phyloP scores from a whole-genome alignment of 2,329 filamentous ascomycete species.

The Scytalidium lignicola region DNA sequence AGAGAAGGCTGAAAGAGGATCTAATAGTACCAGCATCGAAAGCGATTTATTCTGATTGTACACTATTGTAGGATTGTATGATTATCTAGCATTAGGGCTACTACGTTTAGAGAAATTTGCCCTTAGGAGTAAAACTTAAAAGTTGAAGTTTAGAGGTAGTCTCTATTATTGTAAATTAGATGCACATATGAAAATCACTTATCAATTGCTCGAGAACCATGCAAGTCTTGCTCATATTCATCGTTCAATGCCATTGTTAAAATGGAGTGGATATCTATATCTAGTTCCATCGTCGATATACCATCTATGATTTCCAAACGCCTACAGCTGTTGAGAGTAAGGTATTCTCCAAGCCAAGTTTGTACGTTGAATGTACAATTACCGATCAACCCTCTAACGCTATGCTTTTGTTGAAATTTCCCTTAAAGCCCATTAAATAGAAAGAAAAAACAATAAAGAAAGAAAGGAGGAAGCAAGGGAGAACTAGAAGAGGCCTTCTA shows the following conservation, averaged over 20 bases:
- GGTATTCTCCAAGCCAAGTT: slow-evolving; percentile 4
- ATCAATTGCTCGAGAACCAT: background rate
- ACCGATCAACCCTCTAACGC: slow-evolving; percentile 1
- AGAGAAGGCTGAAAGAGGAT: background rate
- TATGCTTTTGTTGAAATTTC: slow-evolving; percentile 17
- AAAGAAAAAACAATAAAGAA: slow-evolving; percentile 2
- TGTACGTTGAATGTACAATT: slow-evolving; percentile 20
- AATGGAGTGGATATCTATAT: background rate
- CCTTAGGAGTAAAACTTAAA: background rate
- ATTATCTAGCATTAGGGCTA: background rate
- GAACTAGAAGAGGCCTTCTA: slow-evolving; percentile 84
- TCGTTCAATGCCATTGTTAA: background rate
- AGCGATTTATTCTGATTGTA: background rate
- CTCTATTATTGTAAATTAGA: no score
- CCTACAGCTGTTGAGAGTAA: background rate
- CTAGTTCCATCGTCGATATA: background rate
- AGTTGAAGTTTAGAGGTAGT: background rate
- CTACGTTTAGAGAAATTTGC: background rate
- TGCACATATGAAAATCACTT: background rate
- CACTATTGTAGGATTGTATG: background rate
- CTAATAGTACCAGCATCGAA: background rate
- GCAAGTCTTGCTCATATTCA: background rate
- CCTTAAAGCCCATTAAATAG: slow-evolving; percentile 1
- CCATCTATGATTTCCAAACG: background rate
- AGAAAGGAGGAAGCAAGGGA: slow-evolving; percentile 1